Evolutionary conservation across 345 rosid genomes (phyloP).

Genomic region (Dipteronia dyeriana): DNA sequence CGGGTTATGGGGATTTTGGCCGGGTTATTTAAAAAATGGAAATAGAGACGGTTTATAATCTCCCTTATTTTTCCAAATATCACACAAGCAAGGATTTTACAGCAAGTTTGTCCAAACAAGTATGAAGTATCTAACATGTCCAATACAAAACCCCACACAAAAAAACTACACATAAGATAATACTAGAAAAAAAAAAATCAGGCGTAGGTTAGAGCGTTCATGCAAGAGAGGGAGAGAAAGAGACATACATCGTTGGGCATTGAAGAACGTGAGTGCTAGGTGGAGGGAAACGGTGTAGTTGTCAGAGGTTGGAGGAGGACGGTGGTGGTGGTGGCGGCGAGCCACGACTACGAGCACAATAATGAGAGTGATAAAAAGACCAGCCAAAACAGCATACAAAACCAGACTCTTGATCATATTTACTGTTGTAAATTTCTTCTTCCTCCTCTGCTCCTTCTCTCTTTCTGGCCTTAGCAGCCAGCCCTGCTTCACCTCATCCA

Average conservation of each 20-base stretch:
- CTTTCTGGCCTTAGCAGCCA: conserved; percentile 27
- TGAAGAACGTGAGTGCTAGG: conserved; percentile 27
- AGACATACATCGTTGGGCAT: conserved; percentile 26
- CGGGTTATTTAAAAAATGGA: no score
- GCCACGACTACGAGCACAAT: conserved; percentile 7
- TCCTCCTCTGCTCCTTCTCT: conserved; percentile 7
- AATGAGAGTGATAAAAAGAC: neutral
- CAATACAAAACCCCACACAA: no score
- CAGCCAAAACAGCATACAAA: neutral
- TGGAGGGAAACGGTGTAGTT: conserved; percentile 30
- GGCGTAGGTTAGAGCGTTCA: no score
- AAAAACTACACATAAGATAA: no score
- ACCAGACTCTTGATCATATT: conserved; percentile 15
- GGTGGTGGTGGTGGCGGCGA: conserved; percentile 9
- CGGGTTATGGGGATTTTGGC: no score
- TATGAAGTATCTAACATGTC: no score
- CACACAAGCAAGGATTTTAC: no score
- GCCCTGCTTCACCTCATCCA: conserved; percentile 31
- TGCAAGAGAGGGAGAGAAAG: neutral
- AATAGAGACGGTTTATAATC: no score
- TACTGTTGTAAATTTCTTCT: conserved; percentile 8
- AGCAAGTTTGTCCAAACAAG: no score
- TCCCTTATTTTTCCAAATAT: no score
- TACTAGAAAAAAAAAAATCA: no score
- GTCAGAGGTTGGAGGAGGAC: conserved; percentile 1